A percentile compares a stretch with the other conserved stretches of the same genome.
These are phyloP conservation scores for Rhytidiadelphus loreus DNA, from an alignment of 225 moss, liverwort and hornwort genomes.

Conservation along the genomic window DNA sequence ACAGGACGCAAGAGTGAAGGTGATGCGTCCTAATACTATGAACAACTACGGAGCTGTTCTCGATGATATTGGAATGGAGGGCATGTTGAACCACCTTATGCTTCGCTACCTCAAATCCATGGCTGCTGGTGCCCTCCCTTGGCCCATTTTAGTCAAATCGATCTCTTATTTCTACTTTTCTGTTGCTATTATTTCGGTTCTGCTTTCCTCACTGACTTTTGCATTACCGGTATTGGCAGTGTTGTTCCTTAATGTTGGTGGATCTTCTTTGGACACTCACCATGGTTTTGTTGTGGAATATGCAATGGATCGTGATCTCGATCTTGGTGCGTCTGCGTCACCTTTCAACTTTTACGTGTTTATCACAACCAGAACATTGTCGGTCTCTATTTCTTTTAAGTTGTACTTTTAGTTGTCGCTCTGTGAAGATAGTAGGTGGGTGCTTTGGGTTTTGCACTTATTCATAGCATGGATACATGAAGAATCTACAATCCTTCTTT, in stretches of 20 bases:
- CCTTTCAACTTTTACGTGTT: neutral
- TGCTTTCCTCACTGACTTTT: constrained; percentile 2
- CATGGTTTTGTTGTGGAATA: constrained; percentile 99
- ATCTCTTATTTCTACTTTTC: neutral
- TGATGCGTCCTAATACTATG: constrained; percentile 99
- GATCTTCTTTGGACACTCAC: constrained; percentile 81
- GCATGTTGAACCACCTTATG: constrained; percentile 93
- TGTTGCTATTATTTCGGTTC: neutral
- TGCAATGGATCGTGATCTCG: constrained; percentile 99
- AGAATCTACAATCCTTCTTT: neutral
- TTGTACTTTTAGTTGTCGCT: neutral
- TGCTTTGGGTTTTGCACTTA: neutral
- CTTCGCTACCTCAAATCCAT: constrained; percentile 82
- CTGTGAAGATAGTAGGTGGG: neutral
- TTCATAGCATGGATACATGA: neutral
- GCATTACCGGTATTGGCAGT: constrained; percentile 33
- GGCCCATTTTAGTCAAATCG: neutral
- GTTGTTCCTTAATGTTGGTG: constrained; percentile 84
- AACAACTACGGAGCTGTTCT: constrained; percentile 98
- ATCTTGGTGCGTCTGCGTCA: constrained; percentile 64
- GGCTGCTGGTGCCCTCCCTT: constrained; percentile 55
- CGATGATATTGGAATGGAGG: constrained; percentile 99
- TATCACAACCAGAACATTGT: neutral
- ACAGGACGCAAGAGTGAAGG: constrained; percentile 86
- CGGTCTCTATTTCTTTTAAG: neutral